phyloP scores from a whole-genome alignment of 2,329 filamentous ascomycete genomes.

The Nigrospora oryzae region DNA sequence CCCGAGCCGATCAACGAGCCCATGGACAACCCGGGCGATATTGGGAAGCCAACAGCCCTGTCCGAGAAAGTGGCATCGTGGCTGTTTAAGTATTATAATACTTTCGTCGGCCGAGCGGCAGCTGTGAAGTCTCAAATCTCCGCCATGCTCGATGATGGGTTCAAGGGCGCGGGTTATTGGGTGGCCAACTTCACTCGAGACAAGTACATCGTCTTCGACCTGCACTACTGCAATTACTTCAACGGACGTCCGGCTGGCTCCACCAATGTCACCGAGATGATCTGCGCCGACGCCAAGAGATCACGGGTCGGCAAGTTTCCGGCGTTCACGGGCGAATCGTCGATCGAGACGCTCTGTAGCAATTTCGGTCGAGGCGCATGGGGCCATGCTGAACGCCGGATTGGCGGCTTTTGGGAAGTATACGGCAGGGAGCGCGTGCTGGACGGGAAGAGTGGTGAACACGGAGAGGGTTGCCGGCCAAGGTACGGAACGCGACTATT shows the following conservation, averaged over 20 bases:
- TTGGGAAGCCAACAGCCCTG: neutral
- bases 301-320: neutral
- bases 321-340: neutral
- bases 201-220: neutral
- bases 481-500: neutral
- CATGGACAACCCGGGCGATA: neutral
- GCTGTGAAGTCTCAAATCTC: neutral
- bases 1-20: neutral
- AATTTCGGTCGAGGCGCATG: neutral
- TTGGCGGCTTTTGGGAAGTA: neutral
- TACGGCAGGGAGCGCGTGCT: neutral
- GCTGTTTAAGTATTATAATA: neutral
- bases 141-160: neutral
- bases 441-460: neutral
- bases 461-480: neutral
- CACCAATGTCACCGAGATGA: neutral
- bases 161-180: neutral
- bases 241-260: neutral
- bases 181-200: neutral
- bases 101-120: neutral
- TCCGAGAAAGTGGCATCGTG: neutral
- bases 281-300: neutral
- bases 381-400: neutral
- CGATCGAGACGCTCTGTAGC: neutral
- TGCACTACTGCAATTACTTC: conserved; percentile 1